These are phyloP conservation scores for Colletotrichum scovillei DNA, from an alignment of 2,329 filamentous ascomycete species.

Conservation along the genomic window DNA sequence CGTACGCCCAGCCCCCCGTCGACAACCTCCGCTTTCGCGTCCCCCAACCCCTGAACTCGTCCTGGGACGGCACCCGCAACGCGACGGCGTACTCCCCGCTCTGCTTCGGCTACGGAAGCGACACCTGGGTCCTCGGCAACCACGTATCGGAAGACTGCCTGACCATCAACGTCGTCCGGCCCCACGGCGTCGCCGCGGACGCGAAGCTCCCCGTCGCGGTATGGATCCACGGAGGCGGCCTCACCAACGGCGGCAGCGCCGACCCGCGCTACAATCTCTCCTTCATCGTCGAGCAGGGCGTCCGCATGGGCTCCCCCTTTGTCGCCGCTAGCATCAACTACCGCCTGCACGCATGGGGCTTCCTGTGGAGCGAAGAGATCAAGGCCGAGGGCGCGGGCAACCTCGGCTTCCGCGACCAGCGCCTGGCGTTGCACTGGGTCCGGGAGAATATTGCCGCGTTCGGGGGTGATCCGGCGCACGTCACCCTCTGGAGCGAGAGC, in stretches of 20 bases:
- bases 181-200: slow-evolving; percentile 41
- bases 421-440: slow-evolving; percentile 61
- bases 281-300: slow-evolving; percentile 64
- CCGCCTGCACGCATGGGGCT: slow-evolving; percentile 62
- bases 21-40: slow-evolving; percentile 64
- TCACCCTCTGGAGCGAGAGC: slow-evolving; percentile 66
- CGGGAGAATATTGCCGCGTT: slow-evolving; percentile 62
- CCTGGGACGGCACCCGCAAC: slow-evolving; percentile 52
- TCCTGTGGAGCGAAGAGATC: slow-evolving; percentile 58
- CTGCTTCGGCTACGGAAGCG: slow-evolving; percentile 62
- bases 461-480: slow-evolving; percentile 57
- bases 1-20: slow-evolving; percentile 64
- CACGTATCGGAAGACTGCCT: slow-evolving; percentile 45
- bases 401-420: slow-evolving; percentile 61
- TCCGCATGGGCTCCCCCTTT: slow-evolving; percentile 58
- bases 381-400: slow-evolving; percentile 58
- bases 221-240: slow-evolving; percentile 65
- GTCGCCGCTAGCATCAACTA: slow-evolving; percentile 64
- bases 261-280: slow-evolving; percentile 70
- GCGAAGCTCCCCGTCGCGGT: slow-evolving; percentile 65
- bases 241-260: slow-evolving; percentile 39
- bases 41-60: slow-evolving; percentile 60
- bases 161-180: slow-evolving; percentile 44
- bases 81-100: slow-evolving; percentile 59
- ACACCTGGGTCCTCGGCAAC: slow-evolving; percentile 41